Evolutionary conservation across 2,329 filamentous ascomycete genomes (phyloP), one percentile per base, ranked within the genome.

Genomic region (Xylariaceae sp.): DNA sequence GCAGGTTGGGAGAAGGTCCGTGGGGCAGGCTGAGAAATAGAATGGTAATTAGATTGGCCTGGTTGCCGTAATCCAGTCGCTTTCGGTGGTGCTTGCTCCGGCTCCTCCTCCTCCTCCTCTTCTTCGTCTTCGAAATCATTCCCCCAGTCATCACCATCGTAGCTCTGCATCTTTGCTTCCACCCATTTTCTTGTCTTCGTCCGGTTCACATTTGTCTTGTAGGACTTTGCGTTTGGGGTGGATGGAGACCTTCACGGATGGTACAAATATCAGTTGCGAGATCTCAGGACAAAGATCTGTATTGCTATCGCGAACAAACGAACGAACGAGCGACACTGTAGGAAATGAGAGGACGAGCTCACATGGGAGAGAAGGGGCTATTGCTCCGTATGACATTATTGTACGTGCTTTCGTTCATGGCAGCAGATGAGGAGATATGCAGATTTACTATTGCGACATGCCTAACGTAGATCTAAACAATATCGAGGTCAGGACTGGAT

Each of bases 151-250:
- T 96, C 92, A 61, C 93, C 93, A 67, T 93, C 93, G 70, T 98
- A 98, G 70, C 86, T 90, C 66, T 89, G 87, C 56, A 86, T 81
- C 73, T 93, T 93, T 37, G 93, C 93, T 68, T 96, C 89, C 40
- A 93, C 89, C 93, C 93, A 98, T 83, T 96, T 96, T 75, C 88
- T 90, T 52, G 93, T 97, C 77, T 96, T 96, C 53, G 87, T 84
- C 59, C 93, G 87, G 75, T 90, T 93, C 47, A 97, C 87, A 72
- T 96, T 96, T 49, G 91, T 85, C 71, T 90, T 89, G 75, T 93
- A 96, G 21, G 74, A 49, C 40, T 51, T 47, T 41, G 50, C 42
- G 47, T 37, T 56, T 2, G 65, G 55, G 7, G 64, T 62, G 40
- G 60, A 53, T 9, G 66, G 62, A 16, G 64, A 56, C 57, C 66